Conservation (phyloP, 108 stramenopile species). For the Cylindrotheca fusiformis region DNA sequence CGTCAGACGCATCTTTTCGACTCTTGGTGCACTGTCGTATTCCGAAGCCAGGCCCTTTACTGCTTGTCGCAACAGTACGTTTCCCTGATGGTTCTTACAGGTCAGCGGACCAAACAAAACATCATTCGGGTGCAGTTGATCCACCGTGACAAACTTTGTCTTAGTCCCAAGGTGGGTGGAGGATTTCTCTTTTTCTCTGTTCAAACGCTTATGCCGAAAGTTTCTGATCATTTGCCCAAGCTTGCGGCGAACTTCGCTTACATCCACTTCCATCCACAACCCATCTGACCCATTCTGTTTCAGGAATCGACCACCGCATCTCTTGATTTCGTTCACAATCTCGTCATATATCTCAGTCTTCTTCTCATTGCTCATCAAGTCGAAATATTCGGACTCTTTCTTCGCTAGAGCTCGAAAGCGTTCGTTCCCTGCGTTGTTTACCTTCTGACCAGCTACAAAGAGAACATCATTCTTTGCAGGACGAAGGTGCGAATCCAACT, state of each 20-base stretch:
- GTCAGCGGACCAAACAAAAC: background rate
- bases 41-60: background rate
- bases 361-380: background rate
- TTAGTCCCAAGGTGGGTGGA: background rate
- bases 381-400: background rate
- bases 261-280: background rate
- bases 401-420: background rate
- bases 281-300: background rate
- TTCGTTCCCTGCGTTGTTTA: background rate
- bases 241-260: background rate
- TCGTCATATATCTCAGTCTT: background rate
- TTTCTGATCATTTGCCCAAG: background rate
- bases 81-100: background rate
- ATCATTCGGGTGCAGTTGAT: background rate
- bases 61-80: background rate
- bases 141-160: background rate
- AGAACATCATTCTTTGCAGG: conserved; percentile 4
- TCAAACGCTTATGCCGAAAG: background rate
- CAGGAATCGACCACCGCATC: background rate
- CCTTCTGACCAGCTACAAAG: background rate
- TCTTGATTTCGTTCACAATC: background rate
- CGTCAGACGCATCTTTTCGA: background rate
- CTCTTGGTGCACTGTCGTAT: background rate
- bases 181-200: background rate
- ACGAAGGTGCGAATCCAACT: background rate